phyloP scores from a whole-genome alignment of 495 filamentous ascomycete genomes.

The Podospora bellae-mahoneyi region DNA sequence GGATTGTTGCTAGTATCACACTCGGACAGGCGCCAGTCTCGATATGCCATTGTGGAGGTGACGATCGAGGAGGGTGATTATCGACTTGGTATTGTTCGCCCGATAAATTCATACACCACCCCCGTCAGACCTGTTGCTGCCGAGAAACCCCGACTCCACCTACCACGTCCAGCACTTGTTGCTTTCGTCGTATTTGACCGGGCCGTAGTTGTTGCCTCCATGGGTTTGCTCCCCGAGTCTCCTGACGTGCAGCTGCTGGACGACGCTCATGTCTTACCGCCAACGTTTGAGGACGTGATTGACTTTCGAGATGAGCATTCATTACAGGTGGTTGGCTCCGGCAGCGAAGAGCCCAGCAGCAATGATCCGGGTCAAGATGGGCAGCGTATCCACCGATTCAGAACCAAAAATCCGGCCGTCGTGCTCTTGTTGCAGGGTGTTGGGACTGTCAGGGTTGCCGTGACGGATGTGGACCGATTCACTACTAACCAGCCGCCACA shows the following conservation, averaged over 20 bases:
- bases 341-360: constrained; percentile 52
- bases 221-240: constrained; percentile 55
- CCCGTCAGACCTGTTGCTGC: constrained; percentile 37
- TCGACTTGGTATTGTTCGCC: constrained; percentile 54
- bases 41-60: constrained; percentile 46
- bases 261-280: constrained; percentile 55
- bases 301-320: constrained; percentile 67
- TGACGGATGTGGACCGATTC: constrained; percentile 51
- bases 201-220: constrained; percentile 71
- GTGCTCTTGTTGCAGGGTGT: constrained; percentile 74
- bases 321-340: constrained; percentile 59
- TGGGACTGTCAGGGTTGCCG: constrained; percentile 73
- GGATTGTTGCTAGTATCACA: constrained; percentile 42
- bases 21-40: constrained; percentile 31
- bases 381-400: constrained; percentile 45
- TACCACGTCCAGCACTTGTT: constrained; percentile 70
- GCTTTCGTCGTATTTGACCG: constrained; percentile 80
- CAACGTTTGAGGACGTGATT: constrained; percentile 77
- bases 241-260: constrained; percentile 67
- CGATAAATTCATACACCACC: constrained; percentile 59
- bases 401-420: constrained; percentile 59
- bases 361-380: constrained; percentile 37
- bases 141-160: constrained; percentile 63
- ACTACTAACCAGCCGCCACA: constrained; percentile 46
- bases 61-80: constrained; percentile 35